Percentiles rank a stretch among this genome's conserved stretches.
Evolutionary conservation across 2,329 filamentous ascomycete species (phyloP).

Genomic region (Lanzia echinophila): DNA sequence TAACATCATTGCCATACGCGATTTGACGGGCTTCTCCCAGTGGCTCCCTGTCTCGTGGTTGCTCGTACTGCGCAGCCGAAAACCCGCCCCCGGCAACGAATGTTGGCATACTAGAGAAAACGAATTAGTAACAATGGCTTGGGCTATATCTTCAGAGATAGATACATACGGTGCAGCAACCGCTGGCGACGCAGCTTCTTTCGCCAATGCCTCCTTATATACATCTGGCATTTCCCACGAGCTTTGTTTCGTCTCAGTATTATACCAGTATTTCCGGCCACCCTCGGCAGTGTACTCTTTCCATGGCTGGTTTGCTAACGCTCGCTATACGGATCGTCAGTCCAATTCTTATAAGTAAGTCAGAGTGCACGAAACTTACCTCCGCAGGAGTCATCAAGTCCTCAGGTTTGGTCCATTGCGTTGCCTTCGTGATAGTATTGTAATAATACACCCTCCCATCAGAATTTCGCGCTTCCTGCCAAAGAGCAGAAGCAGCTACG

Average conservation of each 20-base stretch:
- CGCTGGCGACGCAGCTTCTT: constrained; percentile 38
- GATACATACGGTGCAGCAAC: constrained; percentile 38
- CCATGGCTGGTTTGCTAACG: constrained; percentile 78
- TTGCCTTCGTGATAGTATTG: constrained; percentile 77
- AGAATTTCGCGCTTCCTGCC: constrained; percentile 74
- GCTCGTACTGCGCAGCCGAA: constrained; percentile 27
- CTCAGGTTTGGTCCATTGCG: constrained; percentile 90
- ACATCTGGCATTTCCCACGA: constrained; percentile 89
- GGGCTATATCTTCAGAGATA: not conserved
- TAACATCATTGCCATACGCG: constrained; percentile 48
- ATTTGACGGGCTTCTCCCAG: constrained; percentile 52
- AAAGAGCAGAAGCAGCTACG: constrained; percentile 43
- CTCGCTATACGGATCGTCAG: constrained; percentile 48
- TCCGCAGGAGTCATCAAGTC: constrained; percentile 80
- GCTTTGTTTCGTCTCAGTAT: constrained; percentile 84
- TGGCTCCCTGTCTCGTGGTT: constrained; percentile 33
- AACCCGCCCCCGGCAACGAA: constrained; percentile 39
- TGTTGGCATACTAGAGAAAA: constrained; percentile 28
- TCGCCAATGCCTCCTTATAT: constrained; percentile 68
- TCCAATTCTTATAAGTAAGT: constrained; percentile 17
- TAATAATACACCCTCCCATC: constrained; percentile 90
- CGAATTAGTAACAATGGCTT: constrained; percentile 14
- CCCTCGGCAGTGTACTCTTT: constrained; percentile 84
- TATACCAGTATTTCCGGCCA: constrained; percentile 92
- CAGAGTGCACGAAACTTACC: constrained; percentile 42